These are phyloP conservation scores for Alternaria alternata DNA, from an alignment of 2,329 filamentous ascomycete species.

Conservation along the genomic window DNA sequence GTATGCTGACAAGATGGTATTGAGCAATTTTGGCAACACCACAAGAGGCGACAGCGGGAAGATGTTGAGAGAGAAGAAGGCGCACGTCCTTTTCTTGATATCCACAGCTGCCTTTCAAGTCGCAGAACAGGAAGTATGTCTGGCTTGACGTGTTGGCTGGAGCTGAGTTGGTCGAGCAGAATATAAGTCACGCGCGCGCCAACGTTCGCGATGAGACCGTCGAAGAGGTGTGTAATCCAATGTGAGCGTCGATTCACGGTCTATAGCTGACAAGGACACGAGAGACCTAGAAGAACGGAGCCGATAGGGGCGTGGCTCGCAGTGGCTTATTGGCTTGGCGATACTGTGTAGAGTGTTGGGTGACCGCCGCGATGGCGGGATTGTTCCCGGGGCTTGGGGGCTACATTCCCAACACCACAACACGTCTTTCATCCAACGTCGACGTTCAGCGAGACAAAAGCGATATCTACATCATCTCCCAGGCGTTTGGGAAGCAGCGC, in stretches of 20 bases:
- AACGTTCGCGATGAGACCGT: neutral
- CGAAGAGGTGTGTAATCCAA: conserved; percentile 6
- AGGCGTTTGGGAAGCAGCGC: neutral
- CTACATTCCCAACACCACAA: conserved; percentile 2
- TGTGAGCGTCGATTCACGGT: conserved; percentile 4
- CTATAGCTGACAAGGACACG: conserved; percentile 13
- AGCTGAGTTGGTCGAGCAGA: conserved; percentile 3
- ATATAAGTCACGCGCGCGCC: neutral
- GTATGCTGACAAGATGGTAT: conserved; percentile 15
- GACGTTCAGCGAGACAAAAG: neutral
- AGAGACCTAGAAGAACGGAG: conserved; percentile 10
- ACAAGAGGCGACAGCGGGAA: neutral
- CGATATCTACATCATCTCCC: neutral
- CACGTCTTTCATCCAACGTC: neutral
- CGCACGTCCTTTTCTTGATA: conserved; percentile 9
- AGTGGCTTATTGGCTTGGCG: conserved; percentile 33
- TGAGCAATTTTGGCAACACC: conserved; percentile 14
- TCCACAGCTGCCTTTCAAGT: neutral
- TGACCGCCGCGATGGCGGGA: neutral
- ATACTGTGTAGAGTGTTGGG: conserved; percentile 9
- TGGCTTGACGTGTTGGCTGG: neutral
- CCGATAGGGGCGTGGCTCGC: conserved; percentile 20
- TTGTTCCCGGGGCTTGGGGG: neutral
- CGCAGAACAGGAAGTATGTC: neutral
- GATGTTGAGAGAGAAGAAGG: conserved; percentile 1